Evolutionary conservation across 2,329 filamentous ascomycete species (phyloP), one percentile per base, ranked within the genome.

Genomic region (Hyphodiscus sp.): DNA sequence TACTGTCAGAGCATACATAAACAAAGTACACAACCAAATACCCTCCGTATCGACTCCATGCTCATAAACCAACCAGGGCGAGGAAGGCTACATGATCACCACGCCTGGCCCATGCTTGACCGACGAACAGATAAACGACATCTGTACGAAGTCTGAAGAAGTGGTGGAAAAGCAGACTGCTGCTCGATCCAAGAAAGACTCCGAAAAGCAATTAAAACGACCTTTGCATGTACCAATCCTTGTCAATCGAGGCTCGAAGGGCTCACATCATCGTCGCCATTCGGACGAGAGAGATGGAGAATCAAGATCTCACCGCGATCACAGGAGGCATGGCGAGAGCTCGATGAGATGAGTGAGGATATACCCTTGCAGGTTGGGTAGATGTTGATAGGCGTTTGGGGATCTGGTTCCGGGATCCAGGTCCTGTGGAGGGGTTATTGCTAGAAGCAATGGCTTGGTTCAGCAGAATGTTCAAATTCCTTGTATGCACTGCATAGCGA

Each of bases 81-180:
- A 82, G 68, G 80, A 83, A 66, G 80, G 80, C 2, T 83, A 77
- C 61, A 72, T 83, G 54, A 82, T 83, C 62, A 77, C 75, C 29
- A 82, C 79, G 2, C 77, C 78, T 8, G 80, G 80, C 33, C 71
- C 74, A 51, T 82, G 78, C 64, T 67, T 83, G 60, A 80, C 78
- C 60, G 80, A 83, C 71, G 79, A 82, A 68, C 80, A 83, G 73
- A 82, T 83, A 58, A 78, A 83, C 63, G 80, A 83, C 61, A 81
- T 83, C 52, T 83, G 80, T 66, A 67, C 73, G 56, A 82, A 82
- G 65, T 82, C 79, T 38, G 79, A 74, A 57, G 76, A 81, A 51
- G 70, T 79, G 56, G 83, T 78, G 78, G 77, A 82, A 58, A 75
- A 69, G 59, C 77, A 82, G 65, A 76, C 76, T 16, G 77, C 76